Conservation (phyloP, 208 protist species). For the Leishmania martiniquensis region DNA sequence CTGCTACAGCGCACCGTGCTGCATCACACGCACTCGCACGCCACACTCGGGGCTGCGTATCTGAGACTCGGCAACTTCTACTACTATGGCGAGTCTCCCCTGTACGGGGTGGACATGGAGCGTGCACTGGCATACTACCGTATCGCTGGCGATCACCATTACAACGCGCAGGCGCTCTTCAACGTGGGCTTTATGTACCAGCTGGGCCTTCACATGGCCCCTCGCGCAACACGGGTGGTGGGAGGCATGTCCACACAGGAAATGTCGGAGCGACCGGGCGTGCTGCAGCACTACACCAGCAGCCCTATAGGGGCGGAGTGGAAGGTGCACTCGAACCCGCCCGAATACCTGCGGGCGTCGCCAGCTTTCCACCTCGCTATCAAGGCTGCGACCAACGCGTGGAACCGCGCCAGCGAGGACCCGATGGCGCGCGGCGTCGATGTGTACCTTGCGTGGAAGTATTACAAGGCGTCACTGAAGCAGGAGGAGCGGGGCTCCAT, state of each 20-base stretch:
- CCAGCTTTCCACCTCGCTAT: slow-evolving; percentile 16
- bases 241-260: slow-evolving; percentile 6
- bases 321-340: slow-evolving; percentile 28
- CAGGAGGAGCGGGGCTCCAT: slow-evolving; percentile 23
- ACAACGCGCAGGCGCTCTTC: slow-evolving; percentile 54
- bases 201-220: slow-evolving; percentile 44
- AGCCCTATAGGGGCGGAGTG: slow-evolving; percentile 5
- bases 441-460: slow-evolving; percentile 31
- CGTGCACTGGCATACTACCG: slow-evolving; percentile 69
- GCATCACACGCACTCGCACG: slow-evolving; percentile 13
- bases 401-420: slow-evolving; percentile 15
- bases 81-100: slow-evolving; percentile 61
- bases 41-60: slow-evolving; percentile 36
- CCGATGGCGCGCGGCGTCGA: slow-evolving; percentile 31
- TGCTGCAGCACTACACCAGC: slow-evolving; percentile 3
- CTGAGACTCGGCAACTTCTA: slow-evolving; percentile 75
- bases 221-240: slow-evolving; percentile 17
- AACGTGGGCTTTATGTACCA: slow-evolving; percentile 77
- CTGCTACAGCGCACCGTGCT: slow-evolving; percentile 44
- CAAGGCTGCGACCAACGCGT: slow-evolving; percentile 21
- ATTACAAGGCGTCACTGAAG: slow-evolving; percentile 35
- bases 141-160: slow-evolving; percentile 33
- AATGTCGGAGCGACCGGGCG: neutral
- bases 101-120: slow-evolving; percentile 49
- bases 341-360: slow-evolving; percentile 13